These are phyloP conservation scores for Beauveria scarabaeidicola DNA, from an alignment of 2,329 filamentous ascomycete species.

Conservation along the genomic window DNA sequence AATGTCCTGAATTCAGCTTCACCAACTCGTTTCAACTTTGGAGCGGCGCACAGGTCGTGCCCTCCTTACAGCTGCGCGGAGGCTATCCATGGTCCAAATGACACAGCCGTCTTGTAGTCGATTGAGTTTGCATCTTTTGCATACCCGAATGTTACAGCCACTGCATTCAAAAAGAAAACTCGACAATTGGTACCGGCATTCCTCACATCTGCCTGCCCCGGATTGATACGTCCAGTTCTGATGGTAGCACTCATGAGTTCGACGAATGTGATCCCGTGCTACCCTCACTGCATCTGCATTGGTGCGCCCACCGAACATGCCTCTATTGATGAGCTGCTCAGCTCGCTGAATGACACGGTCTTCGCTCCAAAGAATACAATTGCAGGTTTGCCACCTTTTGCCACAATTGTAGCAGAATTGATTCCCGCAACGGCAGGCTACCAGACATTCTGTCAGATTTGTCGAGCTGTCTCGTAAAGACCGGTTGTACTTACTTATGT, in stretches of 20 bases:
- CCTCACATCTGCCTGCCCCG: background rate
- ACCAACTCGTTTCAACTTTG: too few relatives aligned
- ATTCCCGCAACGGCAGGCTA: constrained; percentile 33
- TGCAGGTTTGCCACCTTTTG: constrained; percentile 29
- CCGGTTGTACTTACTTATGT: constrained; percentile 40
- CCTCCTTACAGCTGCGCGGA: too few relatives aligned
- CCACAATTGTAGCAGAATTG: constrained; percentile 40
- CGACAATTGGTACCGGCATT: background rate
- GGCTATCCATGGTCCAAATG: too few relatives aligned
- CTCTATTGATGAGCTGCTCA: background rate
- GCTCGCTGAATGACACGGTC: constrained; percentile 10
- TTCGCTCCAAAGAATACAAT: constrained; percentile 29
- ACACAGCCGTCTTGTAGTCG: background rate
- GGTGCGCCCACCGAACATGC: background rate
- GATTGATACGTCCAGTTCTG: background rate
- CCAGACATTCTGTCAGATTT: background rate
- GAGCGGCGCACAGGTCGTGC: background rate
- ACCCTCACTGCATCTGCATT: background rate
- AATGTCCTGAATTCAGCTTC: too few relatives aligned
- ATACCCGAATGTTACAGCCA: background rate
- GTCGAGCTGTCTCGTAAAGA: background rate
- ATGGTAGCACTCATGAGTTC: background rate
- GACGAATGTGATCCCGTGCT: background rate
- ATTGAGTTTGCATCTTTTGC: constrained; percentile 3
- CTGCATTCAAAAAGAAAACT: background rate